Base-by-base conservation (phyloP, 768 basidiomycete genomes). In the Pleurotus tuber-regium region DNA sequence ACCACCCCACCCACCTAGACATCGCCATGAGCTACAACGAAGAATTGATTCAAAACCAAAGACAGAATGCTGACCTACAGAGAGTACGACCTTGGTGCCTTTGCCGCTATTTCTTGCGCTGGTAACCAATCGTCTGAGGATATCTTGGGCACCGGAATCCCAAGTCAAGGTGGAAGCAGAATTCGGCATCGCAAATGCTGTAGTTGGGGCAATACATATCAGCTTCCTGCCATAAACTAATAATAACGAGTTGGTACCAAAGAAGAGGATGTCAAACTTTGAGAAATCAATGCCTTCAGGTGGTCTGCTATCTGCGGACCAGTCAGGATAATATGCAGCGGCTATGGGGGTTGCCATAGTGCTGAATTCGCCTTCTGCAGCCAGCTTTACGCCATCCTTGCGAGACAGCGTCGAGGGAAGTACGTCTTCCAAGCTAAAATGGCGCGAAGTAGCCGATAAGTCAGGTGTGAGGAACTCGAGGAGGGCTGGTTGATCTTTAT, bases 1-100 rank as follows among this genome's bases (percentile, higher is more conserved):
- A 38, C 87, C 88, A n/a, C 78, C 80, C 89, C 87, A 89, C 2
- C 87, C 87, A 58, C 79, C 78, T 48, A 8, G 78, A n/a, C n/a
- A n/a, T n/a, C n/a, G n/a, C n/a, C n/a, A n/a, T n/a, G n/a, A n/a
- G n/a, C n/a, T n/a, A n/a, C n/a, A n/a, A n/a, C n/a, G n/a, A n/a
- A n/a, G n/a, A n/a, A n/a, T n/a, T n/a, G n/a, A n/a, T n/a, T n/a
- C n/a, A n/a, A n/a, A n/a, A n/a, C n/a, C n/a, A n/a, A n/a, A n/a
- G 26, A 46, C 53, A 23, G 38, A 51, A 29, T 67, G 64, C 59
- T 63, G 70, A 70, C 86, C 87, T 50, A 89, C 75, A 26, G 83
- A 82, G 21, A 89, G 72, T 39, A 84, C 79, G 49, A 89, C 78
- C 59, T 79, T 79, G 39, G 86, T 87, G 1, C 80, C 81, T 24